These are phyloP conservation scores for Oxytropis ochrocephala DNA, from an alignment of 306 rosid species.

Conservation along the genomic window DNA sequence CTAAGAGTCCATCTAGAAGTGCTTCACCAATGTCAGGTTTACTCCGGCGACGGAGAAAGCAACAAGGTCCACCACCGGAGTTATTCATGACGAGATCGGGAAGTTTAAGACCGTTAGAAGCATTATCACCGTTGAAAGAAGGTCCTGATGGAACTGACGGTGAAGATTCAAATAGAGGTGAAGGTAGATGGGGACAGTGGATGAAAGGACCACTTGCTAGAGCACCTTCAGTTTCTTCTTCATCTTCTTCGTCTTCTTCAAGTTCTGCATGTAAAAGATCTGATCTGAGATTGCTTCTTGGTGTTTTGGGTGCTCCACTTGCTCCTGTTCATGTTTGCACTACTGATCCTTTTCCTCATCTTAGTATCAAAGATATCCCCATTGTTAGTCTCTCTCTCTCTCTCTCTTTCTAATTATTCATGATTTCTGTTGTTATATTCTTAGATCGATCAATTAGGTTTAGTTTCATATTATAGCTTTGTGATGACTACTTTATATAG, in stretches of 20 bases:
- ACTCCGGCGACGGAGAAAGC: slow-evolving; percentile 64
- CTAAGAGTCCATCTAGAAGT: slow-evolving; percentile 60
- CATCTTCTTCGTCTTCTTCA: slow-evolving; percentile 50
- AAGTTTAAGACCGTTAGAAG: slow-evolving; percentile 71
- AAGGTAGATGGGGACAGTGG: slow-evolving; percentile 88
- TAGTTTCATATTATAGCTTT: not conserved
- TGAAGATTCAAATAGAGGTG: slow-evolving; percentile 45
- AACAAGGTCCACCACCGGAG: slow-evolving; percentile 58
- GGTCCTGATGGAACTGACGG: slow-evolving; percentile 86
- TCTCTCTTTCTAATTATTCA: not conserved
- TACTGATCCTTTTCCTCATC: slow-evolving; percentile 78
- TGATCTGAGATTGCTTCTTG: slow-evolving; percentile 91
- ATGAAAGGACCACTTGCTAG: slow-evolving; percentile 77
- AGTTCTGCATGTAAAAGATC: slow-evolving; percentile 63
- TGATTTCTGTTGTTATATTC: not conserved
- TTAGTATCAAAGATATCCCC: slow-evolving; percentile 93
- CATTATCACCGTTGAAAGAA: slow-evolving; percentile 89
- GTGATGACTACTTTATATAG: not conserved
- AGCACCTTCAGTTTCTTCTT: slow-evolving; percentile 64
- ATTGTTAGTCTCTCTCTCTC: slow-evolving; percentile 52
- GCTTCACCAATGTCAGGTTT: slow-evolving; percentile 66
- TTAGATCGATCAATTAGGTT: not conserved
- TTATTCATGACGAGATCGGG: slow-evolving; percentile 76
- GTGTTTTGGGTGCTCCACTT: slow-evolving; percentile 93
- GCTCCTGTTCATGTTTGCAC: slow-evolving; percentile 90